These are phyloP conservation scores for Tricholomella constricta DNA, from an alignment of 768 basidiomycete species.

Conservation along the genomic window DNA sequence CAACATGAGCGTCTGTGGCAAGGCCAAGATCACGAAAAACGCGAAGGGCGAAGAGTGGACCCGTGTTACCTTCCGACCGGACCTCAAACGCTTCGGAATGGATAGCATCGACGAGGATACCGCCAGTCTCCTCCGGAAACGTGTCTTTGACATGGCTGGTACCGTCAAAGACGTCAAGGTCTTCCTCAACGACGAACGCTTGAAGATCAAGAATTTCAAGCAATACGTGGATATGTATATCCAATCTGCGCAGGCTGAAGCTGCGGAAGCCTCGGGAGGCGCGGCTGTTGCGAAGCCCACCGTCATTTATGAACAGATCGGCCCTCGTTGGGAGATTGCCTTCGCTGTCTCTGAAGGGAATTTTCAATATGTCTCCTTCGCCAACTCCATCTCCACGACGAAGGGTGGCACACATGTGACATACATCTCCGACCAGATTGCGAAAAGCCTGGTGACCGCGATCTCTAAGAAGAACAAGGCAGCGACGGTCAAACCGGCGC, in stretches of 20 bases:
- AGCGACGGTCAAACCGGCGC: slow-evolving; percentile 88
- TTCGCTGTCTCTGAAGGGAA: slow-evolving; percentile 93
- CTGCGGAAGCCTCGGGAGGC: slow-evolving; percentile 72
- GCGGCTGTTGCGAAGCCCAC: slow-evolving; percentile 75
- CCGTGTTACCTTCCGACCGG: slow-evolving; percentile 89
- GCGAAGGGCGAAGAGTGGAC: slow-evolving; percentile 88
- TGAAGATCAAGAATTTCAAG: slow-evolving; percentile 95
- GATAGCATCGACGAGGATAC: slow-evolving; percentile 88
- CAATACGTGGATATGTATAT: slow-evolving; percentile 96
- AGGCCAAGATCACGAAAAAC: slow-evolving; percentile 94
- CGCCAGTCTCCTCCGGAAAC: slow-evolving; percentile 83
- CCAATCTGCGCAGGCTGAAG: slow-evolving; percentile 70
- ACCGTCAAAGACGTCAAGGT: slow-evolving; percentile 93
- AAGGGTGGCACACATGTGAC: slow-evolving; percentile 96
- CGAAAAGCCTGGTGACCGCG: slow-evolving; percentile 76
- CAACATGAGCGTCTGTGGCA: slow-evolving; percentile 89
- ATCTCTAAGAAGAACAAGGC: slow-evolving; percentile 98
- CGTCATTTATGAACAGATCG: slow-evolving; percentile 79
- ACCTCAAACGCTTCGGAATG: slow-evolving; percentile 93
- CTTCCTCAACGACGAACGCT: slow-evolving; percentile 85
- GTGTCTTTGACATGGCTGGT: slow-evolving; percentile 98
- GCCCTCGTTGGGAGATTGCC: slow-evolving; percentile 90
- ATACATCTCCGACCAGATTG: slow-evolving; percentile 83
- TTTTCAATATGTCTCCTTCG: slow-evolving; percentile 95
- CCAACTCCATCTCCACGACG: slow-evolving; percentile 94